Evolutionary conservation across 192 early-diverging fungal genomes (phyloP).

Genomic region (Linnemannia elongata): DNA sequence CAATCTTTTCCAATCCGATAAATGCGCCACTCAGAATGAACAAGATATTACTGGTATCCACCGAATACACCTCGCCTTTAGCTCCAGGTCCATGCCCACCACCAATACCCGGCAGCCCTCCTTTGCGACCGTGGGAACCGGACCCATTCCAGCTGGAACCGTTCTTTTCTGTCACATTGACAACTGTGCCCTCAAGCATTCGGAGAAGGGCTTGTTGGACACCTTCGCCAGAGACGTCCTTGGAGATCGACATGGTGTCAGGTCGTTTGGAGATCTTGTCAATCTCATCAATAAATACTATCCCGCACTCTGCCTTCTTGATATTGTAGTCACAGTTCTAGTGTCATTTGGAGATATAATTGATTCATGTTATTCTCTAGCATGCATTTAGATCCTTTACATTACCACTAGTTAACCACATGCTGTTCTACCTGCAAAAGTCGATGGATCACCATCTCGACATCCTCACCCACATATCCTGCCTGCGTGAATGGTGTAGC

Average conservation of each 20-base stretch:
- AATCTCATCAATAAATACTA: slow-evolving; percentile 93
- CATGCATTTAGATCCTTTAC: neutral
- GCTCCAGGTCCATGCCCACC: slow-evolving; percentile 23
- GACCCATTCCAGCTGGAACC: slow-evolving; percentile 61
- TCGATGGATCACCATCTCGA: slow-evolving; percentile 84
- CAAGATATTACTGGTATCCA: slow-evolving; percentile 90
- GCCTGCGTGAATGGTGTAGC: slow-evolving; percentile 88
- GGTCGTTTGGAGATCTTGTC: slow-evolving; percentile 88
- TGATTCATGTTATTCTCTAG: neutral
- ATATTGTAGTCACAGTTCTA: slow-evolving; percentile 88
- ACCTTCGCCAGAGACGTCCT: slow-evolving; percentile 91
- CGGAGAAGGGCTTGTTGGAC: slow-evolving; percentile 88
- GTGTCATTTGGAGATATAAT: neutral
- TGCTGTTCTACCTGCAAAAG: slow-evolving; percentile 73
- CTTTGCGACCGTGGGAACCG: slow-evolving; percentile 19
- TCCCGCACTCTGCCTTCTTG: slow-evolving; percentile 81
- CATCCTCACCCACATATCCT: slow-evolving; percentile 92
- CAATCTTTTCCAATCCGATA: slow-evolving; percentile 83
- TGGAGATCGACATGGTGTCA: slow-evolving; percentile 75
- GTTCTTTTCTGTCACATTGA: slow-evolving; percentile 83
- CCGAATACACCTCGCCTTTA: slow-evolving; percentile 82
- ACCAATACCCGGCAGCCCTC: slow-evolving; percentile 17
- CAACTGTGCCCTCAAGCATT: slow-evolving; percentile 89
- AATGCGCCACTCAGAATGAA: slow-evolving; percentile 91
- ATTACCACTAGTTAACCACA: neutral